phyloP scores from a whole-genome alignment of 305 asterid species.

The Petunia hybrid region DNA sequence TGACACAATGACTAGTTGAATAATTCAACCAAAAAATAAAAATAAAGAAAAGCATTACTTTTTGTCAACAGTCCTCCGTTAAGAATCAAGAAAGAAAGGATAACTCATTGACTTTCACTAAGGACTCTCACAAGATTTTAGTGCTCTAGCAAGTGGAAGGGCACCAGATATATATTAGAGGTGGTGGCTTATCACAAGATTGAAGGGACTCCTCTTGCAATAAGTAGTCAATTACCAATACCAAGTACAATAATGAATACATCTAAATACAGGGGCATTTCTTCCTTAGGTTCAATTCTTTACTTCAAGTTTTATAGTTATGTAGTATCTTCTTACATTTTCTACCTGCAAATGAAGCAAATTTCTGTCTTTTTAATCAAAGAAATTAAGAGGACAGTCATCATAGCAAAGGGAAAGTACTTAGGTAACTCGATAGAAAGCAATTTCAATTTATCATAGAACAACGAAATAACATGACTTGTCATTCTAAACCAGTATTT shows the following conservation, averaged over 20 bases:
- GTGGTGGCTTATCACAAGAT: constrained; percentile 35
- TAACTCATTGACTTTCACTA: constrained; percentile 38
- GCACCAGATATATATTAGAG: constrained; percentile 38
- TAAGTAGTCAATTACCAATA: constrained; percentile 33
- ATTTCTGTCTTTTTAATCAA: constrained; percentile 1
- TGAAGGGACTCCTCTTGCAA: constrained; percentile 38
- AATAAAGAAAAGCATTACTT: constrained; percentile 10
- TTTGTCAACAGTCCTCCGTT: constrained; percentile 34
- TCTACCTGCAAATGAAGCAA: constrained; percentile 29
- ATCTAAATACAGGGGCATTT: constrained; percentile 29
- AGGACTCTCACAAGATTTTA: constrained; percentile 35
- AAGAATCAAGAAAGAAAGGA: constrained; percentile 33
- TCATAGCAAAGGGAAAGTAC: constrained; percentile 1
- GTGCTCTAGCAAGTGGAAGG: constrained; percentile 57
- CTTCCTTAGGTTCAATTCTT: neutral
- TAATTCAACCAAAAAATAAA: constrained; percentile 14
- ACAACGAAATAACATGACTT: neutral
- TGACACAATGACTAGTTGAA: constrained; percentile 27
- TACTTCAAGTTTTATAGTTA: neutral
- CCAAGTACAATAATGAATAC: constrained; percentile 22
- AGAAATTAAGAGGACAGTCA: neutral
- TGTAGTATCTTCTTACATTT: constrained; percentile 9
- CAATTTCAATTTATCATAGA: neutral
- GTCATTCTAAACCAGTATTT: constrained; percentile 16
- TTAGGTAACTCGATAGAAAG: neutral